These are phyloP conservation scores for Claviceps sp. DNA, from an alignment of 2,329 filamentous ascomycete species.

Conservation along the genomic window DNA sequence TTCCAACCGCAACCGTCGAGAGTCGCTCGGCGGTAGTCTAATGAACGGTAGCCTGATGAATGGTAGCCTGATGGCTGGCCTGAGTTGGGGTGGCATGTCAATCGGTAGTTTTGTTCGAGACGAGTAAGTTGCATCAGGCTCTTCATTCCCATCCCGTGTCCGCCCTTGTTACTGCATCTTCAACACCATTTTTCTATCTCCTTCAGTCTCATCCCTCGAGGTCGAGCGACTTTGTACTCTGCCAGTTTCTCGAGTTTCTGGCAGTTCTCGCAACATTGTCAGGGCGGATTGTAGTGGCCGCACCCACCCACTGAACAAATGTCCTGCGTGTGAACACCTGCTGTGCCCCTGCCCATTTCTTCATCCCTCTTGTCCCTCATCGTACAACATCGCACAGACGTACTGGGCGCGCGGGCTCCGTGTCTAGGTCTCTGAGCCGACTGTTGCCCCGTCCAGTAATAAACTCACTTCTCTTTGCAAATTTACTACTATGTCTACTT, in stretches of 20 bases:
- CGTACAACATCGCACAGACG: not conserved
- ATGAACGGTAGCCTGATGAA: constrained; percentile 42
- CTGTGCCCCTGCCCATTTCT: not conserved
- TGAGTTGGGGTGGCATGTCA: constrained; percentile 95
- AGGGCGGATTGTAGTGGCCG: not conserved
- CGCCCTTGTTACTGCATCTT: not conserved
- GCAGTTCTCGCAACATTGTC: not conserved
- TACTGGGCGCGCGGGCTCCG: not conserved
- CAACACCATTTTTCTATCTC: not conserved
- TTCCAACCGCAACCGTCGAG: constrained; percentile 43
- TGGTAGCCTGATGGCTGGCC: constrained; percentile 33
- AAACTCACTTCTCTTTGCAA: no score
- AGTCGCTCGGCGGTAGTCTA: constrained; percentile 49
- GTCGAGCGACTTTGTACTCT: constrained; percentile 7
- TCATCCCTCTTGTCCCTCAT: not conserved
- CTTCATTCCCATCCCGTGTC: not conserved
- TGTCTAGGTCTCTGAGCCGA: not conserved
- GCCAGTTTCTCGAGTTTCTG: not conserved
- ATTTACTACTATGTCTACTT: not conserved
- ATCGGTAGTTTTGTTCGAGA: constrained; percentile 95
- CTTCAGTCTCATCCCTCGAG: constrained; percentile 5
- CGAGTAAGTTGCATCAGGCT: constrained; percentile 55
- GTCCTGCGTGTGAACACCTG: not conserved
- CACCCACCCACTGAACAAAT: not conserved
- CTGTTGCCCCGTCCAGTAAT: no score